Conservation (phyloP, 345 rosid species). For the Salix exigua region DNA sequence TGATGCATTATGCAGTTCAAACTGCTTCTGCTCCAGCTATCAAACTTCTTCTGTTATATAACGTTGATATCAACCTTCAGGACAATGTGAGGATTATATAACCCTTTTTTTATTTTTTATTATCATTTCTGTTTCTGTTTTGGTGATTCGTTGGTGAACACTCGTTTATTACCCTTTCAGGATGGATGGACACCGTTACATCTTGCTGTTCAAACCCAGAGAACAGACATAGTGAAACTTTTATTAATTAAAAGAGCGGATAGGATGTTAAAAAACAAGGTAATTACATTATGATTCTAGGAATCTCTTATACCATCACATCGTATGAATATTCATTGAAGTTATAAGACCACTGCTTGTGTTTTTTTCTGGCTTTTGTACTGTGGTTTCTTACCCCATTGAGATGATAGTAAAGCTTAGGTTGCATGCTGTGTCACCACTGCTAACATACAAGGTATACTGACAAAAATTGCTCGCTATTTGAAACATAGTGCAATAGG, state of each 20-base stretch:
- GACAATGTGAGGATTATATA: constrained; percentile 55
- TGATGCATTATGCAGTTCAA: constrained; percentile 91
- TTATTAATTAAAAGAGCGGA: constrained; percentile 80
- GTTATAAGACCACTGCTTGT: background rate
- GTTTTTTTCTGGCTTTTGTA: background rate
- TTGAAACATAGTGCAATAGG: background rate
- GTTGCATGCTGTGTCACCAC: background rate
- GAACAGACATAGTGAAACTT: constrained; percentile 77
- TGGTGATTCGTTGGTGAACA: background rate
- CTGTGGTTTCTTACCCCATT: background rate
- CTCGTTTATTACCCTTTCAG: constrained; percentile 33
- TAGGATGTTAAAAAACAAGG: constrained; percentile 40
- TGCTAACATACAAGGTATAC: background rate
- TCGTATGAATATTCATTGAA: background rate
- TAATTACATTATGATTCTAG: background rate
- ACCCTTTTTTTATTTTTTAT: background rate
- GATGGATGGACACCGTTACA: constrained; percentile 97
- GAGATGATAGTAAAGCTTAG: background rate
- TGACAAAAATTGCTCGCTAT: background rate
- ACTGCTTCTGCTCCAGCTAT: constrained; percentile 72
- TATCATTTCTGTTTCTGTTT: background rate
- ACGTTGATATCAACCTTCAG: constrained; percentile 73
- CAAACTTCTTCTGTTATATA: constrained; percentile 70
- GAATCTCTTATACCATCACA: background rate
- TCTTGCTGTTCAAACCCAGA: constrained; percentile 79